Evolutionary conservation across 495 filamentous ascomycete species (phyloP), one percentile per base, ranked within the genome.

Genomic region (Hypoxylon trugodes): DNA sequence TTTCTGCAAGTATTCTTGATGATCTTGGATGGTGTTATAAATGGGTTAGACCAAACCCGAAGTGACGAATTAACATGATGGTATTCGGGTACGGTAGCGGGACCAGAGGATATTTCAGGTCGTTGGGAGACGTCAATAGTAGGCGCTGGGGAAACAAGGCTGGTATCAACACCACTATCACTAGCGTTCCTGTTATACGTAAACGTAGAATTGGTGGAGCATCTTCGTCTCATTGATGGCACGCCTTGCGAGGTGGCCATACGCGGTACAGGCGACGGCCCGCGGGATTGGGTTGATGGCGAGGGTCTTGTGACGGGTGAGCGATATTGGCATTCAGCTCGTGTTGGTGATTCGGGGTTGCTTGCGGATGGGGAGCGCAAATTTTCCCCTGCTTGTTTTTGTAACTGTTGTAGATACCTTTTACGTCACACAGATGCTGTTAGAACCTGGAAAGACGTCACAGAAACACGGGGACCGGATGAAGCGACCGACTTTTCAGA

Each of bases 391-490:
- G 25, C 45, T 48, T 48, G 45, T 16, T 48, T 48, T 18, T 48
- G 45, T 10, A 48, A 19, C 13, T 48, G 45, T 48, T 48, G 45
- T 15, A 48, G 45, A 33, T 48, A 48, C n/a, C 45, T 48, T 32
- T 46, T n/a, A n/a, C n/a, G n/a, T n/a, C n/a, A n/a, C n/a, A 26
- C 3, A 25, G 9, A 1, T 1, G 6, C 13, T 33, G 45, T 48
- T 33, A 33, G 45, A 18, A 7, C 19, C 7, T 6, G 21, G 33
- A n/a, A 26, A 15, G 13, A 6, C 1, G 26, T 6, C 24, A 12
- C 9, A n/a, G 26, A 48, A 19, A 32, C 15, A 18, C 6, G 18
- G 15, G 25, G 22, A 18, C 6, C n/a, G n/a, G n/a, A n/a, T n/a
- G n/a, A n/a, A n/a, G 21, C n/a, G 24, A 46, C 42, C 8, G 18